phyloP scores from a whole-genome alignment of 202 grass and related monocot genomes.

The Dendrocalamus latiflorus region DNA sequence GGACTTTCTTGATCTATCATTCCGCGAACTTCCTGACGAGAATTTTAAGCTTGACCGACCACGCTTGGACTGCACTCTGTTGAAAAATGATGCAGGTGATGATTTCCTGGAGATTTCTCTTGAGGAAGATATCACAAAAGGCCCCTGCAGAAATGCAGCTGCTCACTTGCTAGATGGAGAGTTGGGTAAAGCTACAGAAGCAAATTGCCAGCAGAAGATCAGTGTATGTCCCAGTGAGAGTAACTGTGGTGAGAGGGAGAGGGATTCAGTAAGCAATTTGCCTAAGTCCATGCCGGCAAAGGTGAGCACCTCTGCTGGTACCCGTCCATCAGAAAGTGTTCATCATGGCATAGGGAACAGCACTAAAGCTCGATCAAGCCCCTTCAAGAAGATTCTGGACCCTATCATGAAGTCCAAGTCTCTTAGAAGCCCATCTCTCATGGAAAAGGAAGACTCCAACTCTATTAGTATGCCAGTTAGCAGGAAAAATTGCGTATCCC shows the following conservation, averaged over 20 bases:
- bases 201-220: not conserved
- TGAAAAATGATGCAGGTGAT: constrained; percentile 24
- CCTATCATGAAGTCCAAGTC: constrained; percentile 93
- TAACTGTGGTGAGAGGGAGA: constrained; percentile 11
- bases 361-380: constrained; percentile 55
- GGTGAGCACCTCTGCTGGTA: constrained; percentile 15
- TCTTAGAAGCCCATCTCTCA: constrained; percentile 39
- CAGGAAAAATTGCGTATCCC: constrained; percentile 29
- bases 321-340: not conserved
- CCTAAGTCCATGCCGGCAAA: constrained; percentile 44
- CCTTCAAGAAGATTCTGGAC: constrained; percentile 80
- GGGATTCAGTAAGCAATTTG: constrained; percentile 34
- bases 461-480: not conserved
- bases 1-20: constrained; percentile 63
- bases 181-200: constrained; percentile 1
- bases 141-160: constrained; percentile 29
- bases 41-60: constrained; percentile 37
- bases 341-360: not conserved
- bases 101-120: constrained; percentile 68
- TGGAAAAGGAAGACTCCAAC: constrained; percentile 27
- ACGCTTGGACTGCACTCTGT: constrained; percentile 47
- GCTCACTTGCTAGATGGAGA: constrained; percentile 15
- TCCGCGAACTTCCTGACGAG: constrained; percentile 43
- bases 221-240: constrained; percentile 4
- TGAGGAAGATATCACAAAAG: constrained; percentile 16